Evolutionary conservation across 331 rosid species (phyloP), one percentile per base, ranked within the genome.

Genomic region (Quercus phellos): DNA sequence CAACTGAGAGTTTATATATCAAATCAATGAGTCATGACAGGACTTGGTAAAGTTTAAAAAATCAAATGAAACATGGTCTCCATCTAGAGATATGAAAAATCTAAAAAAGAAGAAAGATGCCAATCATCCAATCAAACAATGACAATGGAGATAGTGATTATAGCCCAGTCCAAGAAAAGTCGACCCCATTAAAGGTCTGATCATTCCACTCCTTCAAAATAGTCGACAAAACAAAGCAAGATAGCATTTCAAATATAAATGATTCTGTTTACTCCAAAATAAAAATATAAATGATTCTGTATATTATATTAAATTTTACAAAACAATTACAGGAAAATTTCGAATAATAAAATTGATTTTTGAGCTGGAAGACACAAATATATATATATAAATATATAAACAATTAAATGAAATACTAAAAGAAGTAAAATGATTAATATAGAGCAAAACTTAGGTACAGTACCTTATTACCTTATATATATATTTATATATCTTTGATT

Each of bases 11-110:
- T 70, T 66, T 35, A 24, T 24, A 24, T 24, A 32, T 55, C 74
- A 55, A 83, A 73, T 16, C 59, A 74, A 66, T 9, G 14, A 34
- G 50, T 34, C 50, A 30, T 32, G 12, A 18, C 24, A 54, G 80
- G 50, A 72, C n/a, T 67, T 60, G 42, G 18, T 55, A 58, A 69
- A 75, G 72, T 70, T 71, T 70, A 55, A 56, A 67, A 72, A 72
- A 59, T 50, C 34, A 76, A 71, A 24, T 53, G 18, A 63, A 27
- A 6, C 3, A 38, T 55, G 53, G 17, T 38, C 11, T 61, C 38
- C 22, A 7, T 51, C 9, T 63, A 43, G 66, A 53, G 53, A 77
- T 43, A 43, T 10, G 51, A 43, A 43, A 43, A 43, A 35, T 43
- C 14, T 43, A 43, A 43, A 43, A 8, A 42, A 2, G 50, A 42